phyloP scores from a whole-genome alignment of 148 eudicot genomes.

The Diospyros kaki region DNA sequence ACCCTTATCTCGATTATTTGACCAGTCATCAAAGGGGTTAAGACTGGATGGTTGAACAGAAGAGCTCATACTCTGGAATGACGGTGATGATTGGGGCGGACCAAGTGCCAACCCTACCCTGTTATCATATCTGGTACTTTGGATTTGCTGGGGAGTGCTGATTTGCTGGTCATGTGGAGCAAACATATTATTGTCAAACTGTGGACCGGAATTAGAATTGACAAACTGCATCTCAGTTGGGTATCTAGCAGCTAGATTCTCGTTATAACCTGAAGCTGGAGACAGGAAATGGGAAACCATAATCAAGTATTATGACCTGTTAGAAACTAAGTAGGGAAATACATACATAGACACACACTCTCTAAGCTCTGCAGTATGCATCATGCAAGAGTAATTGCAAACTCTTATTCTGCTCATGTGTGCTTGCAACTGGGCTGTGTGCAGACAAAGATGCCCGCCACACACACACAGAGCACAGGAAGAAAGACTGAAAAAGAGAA shows the following conservation, averaged over 20 bases:
- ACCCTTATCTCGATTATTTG: constrained; percentile 47
- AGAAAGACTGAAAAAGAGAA: too few species aligned
- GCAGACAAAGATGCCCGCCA: too few species aligned
- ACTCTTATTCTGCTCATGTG: neutral
- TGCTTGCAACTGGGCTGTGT: neutral
- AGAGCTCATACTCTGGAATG: constrained; percentile 38
- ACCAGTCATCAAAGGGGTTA: constrained; percentile 72
- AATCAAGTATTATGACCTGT: neutral
- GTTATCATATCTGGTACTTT: constrained; percentile 26
- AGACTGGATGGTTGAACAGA: constrained; percentile 41
- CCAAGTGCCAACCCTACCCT: constrained; percentile 52
- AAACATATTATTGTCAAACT: constrained; percentile 40
- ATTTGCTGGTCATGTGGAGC: constrained; percentile 37
- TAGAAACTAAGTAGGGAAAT: neutral
- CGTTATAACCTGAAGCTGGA: constrained; percentile 51
- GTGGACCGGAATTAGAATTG: constrained; percentile 40
- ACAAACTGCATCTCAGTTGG: constrained; percentile 41
- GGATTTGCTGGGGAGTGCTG: constrained; percentile 42
- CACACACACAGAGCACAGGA: too few species aligned
- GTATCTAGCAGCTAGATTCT: constrained; percentile 41
- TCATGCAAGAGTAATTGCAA: neutral
- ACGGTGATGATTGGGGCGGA: constrained; percentile 50
- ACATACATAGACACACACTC: too few species aligned
- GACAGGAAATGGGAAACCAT: constrained; percentile 3
- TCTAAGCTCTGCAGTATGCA: neutral